Base-by-base conservation (phyloP, 257 asterid genomes). In the Primulina huaijiensis region DNA sequence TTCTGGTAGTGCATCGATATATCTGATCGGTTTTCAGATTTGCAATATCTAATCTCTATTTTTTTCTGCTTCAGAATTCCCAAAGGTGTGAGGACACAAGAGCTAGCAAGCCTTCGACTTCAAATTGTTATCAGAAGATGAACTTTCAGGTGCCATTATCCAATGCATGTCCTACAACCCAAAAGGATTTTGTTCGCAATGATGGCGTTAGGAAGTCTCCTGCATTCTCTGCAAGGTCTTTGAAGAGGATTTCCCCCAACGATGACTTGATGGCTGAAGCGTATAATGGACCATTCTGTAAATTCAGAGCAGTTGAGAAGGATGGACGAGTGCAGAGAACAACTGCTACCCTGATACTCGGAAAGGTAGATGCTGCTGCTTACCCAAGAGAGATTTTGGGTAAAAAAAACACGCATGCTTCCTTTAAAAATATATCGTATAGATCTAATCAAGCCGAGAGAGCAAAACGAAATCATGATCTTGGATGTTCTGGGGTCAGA, bases 301-400 rank as follows among this genome's bases (percentile, higher is more conserved):
- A 85, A 75, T 33, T 72, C 64, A 81, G 83, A 83, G 86, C 76
- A 69, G 72, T 82, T 35, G 85, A 84, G 75, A 85, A 79, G 58
- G 83, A 77, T 37, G 75, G 81, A 70, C 67, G 55, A 68, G 76
- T 61, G 71, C 86, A 77, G 57, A 80, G 77, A 65, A 56, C 74
- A 72, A 70, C 55, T 55, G 64, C 72, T 37, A 62, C 64, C 67
- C 83, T 79, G 16, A 63, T 43, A 33, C 80, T 75, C 50, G 86
- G 83, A 76, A 85, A 88, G 91, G 89, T 84, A 82, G 88, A 82
- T 82, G 84, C 82, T 86, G 92, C 81, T 85, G 77, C 86, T 85
- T 85, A 78, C 89, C 87, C 85, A 75, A 76, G 77, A 75, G 81
- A 81, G 60, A 69, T 55, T 71, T 59, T 76, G 86, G 95, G 86